A percentile compares a stretch with the other conserved stretches of the same genome.
These are phyloP conservation scores for Polygonum maritimum DNA, from an alignment of 148 eudicot genomes.

Conservation along the genomic window DNA sequence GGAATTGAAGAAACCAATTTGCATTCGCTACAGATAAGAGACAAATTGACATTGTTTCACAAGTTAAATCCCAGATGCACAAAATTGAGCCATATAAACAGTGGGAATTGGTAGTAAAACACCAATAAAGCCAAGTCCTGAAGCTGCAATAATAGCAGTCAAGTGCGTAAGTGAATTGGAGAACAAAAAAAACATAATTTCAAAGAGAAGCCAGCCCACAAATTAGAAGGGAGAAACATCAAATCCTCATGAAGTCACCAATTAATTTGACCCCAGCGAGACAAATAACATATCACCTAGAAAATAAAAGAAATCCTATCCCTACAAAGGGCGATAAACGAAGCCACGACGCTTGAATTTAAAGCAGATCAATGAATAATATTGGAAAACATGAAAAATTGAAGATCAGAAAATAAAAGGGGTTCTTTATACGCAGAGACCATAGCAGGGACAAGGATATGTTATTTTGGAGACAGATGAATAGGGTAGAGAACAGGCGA, in stretches of 20 bases:
- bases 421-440: too few species aligned
- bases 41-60: not conserved
- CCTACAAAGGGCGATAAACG: conserved; percentile 13
- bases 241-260: not conserved
- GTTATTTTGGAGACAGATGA: too few species aligned
- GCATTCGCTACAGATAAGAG: not conserved
- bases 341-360: not conserved
- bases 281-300: not conserved
- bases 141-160: not conserved
- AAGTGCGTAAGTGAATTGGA: not conserved
- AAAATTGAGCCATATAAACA: not conserved
- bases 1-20: not conserved
- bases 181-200: not conserved
- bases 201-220: not conserved
- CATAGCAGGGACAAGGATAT: too few species aligned
- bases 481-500: too few species aligned
- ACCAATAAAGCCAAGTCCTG: conserved; percentile 5
- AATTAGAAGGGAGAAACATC: not conserved
- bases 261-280: not conserved
- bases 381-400: too few species aligned
- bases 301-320: not conserved
- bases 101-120: not conserved
- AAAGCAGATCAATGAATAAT: too few species aligned
- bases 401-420: too few species aligned
- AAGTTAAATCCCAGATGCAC: not conserved